Conservation (phyloP, 1,139 yeast genomes). For the Geotrichum klebahnii region DNA sequence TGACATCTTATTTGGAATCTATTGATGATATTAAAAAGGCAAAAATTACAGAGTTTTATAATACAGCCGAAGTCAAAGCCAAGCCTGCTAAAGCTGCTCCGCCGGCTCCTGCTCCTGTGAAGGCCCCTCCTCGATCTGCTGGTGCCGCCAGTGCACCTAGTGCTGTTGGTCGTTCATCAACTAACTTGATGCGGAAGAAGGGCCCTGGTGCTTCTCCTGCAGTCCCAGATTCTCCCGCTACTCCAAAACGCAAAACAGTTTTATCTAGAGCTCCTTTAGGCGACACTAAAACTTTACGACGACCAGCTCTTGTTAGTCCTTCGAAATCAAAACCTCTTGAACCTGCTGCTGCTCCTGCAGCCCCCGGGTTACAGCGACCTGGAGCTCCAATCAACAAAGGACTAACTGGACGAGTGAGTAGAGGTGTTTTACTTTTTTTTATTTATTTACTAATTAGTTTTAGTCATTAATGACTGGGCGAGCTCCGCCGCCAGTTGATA, state of each 20-base stretch:
- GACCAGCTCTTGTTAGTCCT: slow-evolving; percentile 13
- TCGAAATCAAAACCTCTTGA: slow-evolving; percentile 11
- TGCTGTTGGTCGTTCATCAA: neutral
- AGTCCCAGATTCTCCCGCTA: slow-evolving; percentile 13
- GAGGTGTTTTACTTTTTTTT: neutral
- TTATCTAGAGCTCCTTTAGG: slow-evolving; percentile 25
- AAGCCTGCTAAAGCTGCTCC: slow-evolving; percentile 17
- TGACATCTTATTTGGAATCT: slow-evolving; percentile 56
- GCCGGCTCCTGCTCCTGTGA: slow-evolving; percentile 22
- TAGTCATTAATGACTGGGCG: slow-evolving; percentile 9
- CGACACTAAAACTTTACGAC: slow-evolving; percentile 11
- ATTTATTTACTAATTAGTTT: neutral
- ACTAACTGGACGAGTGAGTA: slow-evolving; percentile 15
- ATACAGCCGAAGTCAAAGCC: slow-evolving; percentile 49
- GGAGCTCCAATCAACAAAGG: slow-evolving; percentile 17
- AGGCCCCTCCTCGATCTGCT: slow-evolving; percentile 26
- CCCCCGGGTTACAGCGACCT: slow-evolving; percentile 11
- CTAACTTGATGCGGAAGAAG: neutral
- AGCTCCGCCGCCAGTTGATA: slow-evolving; percentile 13
- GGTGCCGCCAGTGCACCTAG: slow-evolving; percentile 2
- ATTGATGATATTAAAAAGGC: slow-evolving; percentile 66
- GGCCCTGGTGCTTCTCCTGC: slow-evolving; percentile 20
- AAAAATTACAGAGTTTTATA: slow-evolving; percentile 61
- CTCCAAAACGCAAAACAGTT: slow-evolving; percentile 24
- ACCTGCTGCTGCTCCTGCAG: neutral